A percentile compares a stretch with the other conserved stretches of the same genome.
These are phyloP conservation scores for Begonia loranthoides DNA, from an alignment of 306 rosid species.

Conservation along the genomic window DNA sequence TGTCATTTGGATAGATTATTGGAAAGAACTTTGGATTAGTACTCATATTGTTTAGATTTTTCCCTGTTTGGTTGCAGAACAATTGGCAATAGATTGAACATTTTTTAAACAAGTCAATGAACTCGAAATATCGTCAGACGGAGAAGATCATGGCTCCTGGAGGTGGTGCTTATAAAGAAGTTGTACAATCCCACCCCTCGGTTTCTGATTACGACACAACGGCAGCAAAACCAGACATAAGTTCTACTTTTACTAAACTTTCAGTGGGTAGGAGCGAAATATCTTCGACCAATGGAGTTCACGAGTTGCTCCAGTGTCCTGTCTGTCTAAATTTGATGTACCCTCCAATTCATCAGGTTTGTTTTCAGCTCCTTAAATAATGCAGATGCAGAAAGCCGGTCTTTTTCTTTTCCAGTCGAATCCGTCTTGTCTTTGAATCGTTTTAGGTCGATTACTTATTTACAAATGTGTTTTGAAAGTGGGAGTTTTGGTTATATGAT, in stretches of 20 bases:
- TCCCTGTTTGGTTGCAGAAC: too few species aligned
- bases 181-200: slow-evolving; percentile 38
- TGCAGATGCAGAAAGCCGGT: too few species aligned
- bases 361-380: slow-evolving; percentile 5
- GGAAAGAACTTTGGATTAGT: too few species aligned
- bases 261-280: slow-evolving; percentile 29
- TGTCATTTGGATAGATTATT: too few species aligned
- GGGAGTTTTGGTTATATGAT: too few species aligned
- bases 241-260: slow-evolving; percentile 29
- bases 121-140: too few species aligned
- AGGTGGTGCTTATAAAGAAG: slow-evolving; percentile 50
- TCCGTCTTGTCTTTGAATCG: too few species aligned
- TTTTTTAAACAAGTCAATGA: too few species aligned
- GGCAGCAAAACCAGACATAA: slow-evolving; percentile 41
- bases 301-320: slow-evolving; percentile 79
- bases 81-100: too few species aligned
- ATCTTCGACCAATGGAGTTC: slow-evolving; percentile 64
- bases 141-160: slow-evolving; percentile 49
- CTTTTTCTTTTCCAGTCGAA: too few species aligned
- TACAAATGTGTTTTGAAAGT: too few species aligned
- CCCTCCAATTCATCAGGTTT: slow-evolving; percentile 94
- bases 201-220: slow-evolving; percentile 43
- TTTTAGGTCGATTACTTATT: not conserved
- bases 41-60: too few species aligned
- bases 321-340: slow-evolving; percentile 78